A percentile compares a stretch with the other conserved stretches of the same genome.
Conservation (phyloP, 192 early-diverging fungal genomes). For the Backusella morwellensis region DNA sequence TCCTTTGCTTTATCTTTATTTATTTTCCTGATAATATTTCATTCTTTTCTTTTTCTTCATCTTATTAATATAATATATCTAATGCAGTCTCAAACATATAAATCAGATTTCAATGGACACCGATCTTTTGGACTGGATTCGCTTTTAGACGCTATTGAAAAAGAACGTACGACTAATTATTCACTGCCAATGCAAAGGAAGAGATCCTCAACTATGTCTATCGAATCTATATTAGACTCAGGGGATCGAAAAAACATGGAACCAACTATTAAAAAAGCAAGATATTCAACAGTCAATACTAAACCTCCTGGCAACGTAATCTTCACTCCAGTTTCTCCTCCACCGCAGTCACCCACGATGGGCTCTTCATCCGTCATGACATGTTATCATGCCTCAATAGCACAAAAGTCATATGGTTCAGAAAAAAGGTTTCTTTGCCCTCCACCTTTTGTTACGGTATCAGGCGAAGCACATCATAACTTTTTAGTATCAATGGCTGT, state of each 20-base stretch:
- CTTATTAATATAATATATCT: background rate
- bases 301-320: background rate
- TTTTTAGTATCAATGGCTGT: slow-evolving; percentile 33
- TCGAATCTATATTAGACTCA: slow-evolving; percentile 25
- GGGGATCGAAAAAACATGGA: background rate
- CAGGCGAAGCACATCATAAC: slow-evolving; percentile 42
- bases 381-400: slow-evolving; percentile 78
- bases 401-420: slow-evolving; percentile 92
- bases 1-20: background rate
- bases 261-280: background rate
- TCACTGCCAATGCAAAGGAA: slow-evolving; percentile 1
- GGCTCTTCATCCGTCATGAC: slow-evolving; percentile 66
- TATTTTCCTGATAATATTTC: background rate
- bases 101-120: slow-evolving; percentile 11
- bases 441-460: slow-evolving; percentile 60
- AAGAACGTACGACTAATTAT: background rate
- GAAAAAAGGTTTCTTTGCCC: slow-evolving; percentile 87
- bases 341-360: background rate
- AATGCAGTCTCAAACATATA: background rate
- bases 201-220: slow-evolving; percentile 25
- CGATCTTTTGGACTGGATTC: slow-evolving; percentile 23
- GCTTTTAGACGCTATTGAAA: slow-evolving; percentile 28
- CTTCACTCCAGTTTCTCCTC: background rate
- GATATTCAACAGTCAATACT: background rate
- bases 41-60: background rate